Base-by-base conservation (phyloP, 2,329 filamentous ascomycete genomes). In the Fusarium siculi region DNA sequence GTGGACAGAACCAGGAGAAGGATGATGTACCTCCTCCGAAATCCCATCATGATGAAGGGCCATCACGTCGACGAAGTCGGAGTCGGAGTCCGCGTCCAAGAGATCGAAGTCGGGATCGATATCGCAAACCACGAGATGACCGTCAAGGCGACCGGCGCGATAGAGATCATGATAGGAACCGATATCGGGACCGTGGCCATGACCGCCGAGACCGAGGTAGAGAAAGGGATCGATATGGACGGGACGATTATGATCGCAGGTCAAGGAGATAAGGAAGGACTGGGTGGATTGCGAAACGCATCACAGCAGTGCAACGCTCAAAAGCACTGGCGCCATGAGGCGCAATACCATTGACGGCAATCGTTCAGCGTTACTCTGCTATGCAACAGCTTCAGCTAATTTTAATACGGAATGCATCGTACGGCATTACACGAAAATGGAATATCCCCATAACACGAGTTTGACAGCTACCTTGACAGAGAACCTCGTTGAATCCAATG, bases 111-210 rank as follows among this genome's bases (percentile, higher is more conserved):
- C 77, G 82, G 36, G 74, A 78, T 23, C 69, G 75, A 44, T 68
- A 74, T 64, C 77, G 78, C 32, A 75, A 72, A 52, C 56, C 73
- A 52, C 72, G 76, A 46, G 79, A 80, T 36, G 70, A 75, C 39
- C 58, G 66, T 8, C 71, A 70, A 63, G 74, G 76, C 32, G 79
- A 79, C 43, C 70, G 78, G 57, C 78, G 78, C 60, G 76, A 78
- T 42, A 73, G 69, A 60, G 72, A 76, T 44, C 69, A 72, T 47
- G 76, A 77, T 63, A 66, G 70, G 53, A 66, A 81, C 39, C 72
- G 79, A 40, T 76, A 80, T 75, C 77, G 74, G 74, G 80, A 79
- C 63, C 78, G 77, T 42, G 75, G 66, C 40, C 53, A 64, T 76
- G 81, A 79, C 72, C 79, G 73, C 36, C 68, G 67, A 58, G 61